Evolutionary conservation across 1,139 yeast species (phyloP), one percentile per base, ranked within the genome.

Genomic region (Zygosaccharomyces pseudobailii): DNA sequence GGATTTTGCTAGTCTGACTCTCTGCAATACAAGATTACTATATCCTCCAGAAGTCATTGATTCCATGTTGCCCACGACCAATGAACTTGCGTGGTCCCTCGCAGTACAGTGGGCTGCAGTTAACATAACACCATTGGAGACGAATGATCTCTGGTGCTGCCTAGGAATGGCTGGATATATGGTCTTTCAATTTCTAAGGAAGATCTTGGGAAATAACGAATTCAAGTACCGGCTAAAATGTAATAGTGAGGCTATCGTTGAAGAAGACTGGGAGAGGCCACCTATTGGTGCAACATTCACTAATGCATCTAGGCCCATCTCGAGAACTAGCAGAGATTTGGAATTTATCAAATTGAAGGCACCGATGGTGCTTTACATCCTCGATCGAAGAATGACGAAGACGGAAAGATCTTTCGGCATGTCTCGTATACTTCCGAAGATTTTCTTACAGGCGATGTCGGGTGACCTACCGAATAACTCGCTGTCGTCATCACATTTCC

Each of bases 61-160:
- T 56, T 94, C 96, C 0, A 74, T 88, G 53, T 82, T 86, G 56
- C 62, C 79, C 0, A 76, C 82, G 1, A 87, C 96, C 0, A 89
- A 87, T 52, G 64, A 71, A 0, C 63, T 92, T 6, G 75, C 92
- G 1, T 78, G 80, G 48, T 80, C 88, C 0, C 68, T 94, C 32
- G 87, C 98, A 0, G 75, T 80, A 5, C 98, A 94, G 63, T 94
- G 97, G 96, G 79, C 95, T 1, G 97, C 97, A 6, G 84, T 94
- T 34, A 88, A 88, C 63, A 87, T 94, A 27, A 84, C 88, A 0
- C 96, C 98, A 0, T 79, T 78, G 51, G 75, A 82, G 0, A 79
- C 84, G 65, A 81, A 86, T 57, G 97, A 92, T 65, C 59, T 87
- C n/a, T 94, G 99, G 98, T 80, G 92, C 52, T 85, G 92, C 1